Evolutionary conservation across 768 basidiomycete genomes (phyloP), one percentile per base, ranked within the genome.

Genomic region (Mycena polygramma): DNA sequence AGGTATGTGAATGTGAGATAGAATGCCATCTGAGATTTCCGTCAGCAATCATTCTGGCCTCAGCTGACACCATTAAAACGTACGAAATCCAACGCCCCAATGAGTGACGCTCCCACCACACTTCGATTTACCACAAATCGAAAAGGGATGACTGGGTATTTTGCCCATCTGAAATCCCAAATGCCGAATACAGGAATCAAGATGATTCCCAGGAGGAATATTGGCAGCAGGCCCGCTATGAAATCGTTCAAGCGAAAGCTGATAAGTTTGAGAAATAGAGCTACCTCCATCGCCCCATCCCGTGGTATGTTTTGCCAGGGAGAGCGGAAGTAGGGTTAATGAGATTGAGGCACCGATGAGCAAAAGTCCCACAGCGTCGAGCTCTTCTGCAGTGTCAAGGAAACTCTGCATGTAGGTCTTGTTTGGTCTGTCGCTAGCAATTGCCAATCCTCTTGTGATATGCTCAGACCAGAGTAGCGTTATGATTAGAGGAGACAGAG

Each of bases 1-100:
- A 93, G 87, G 76, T 94, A 94, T 13, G 91, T 89, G 79, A 82
- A 91, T 0, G 92, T 90, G 54, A 94, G 84, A 82, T 88, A 91
- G 81, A 88, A 91, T 2, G 90, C 89, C 74, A 88, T 74, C 89
- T 91, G 43, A 4, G 43, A 53, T 59, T 58, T 11, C 41, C 53
- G 36, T 66, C n/a, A 70, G 68, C 64, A 46, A n/a, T 19, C 20
- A 26, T 46, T 4, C 62, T 51, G 51, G 17, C 20, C 2, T 2
- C 22, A 53, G 8, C 2, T 37, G 3, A 54, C 53, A 30, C 30
- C 30, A 2, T 30, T 30, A 24, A 15, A 8, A 75, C 83, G 70
- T 71, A 90, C 88, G 69, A 91, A 91, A 74, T 91, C 90, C 52
- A 90, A 85, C 57, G 89, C 90, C 19, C 90, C 91, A 70, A 94